Evolutionary conservation across 2,329 filamentous ascomycete genomes (phyloP).

Genomic region (Phoma herbarum): DNA sequence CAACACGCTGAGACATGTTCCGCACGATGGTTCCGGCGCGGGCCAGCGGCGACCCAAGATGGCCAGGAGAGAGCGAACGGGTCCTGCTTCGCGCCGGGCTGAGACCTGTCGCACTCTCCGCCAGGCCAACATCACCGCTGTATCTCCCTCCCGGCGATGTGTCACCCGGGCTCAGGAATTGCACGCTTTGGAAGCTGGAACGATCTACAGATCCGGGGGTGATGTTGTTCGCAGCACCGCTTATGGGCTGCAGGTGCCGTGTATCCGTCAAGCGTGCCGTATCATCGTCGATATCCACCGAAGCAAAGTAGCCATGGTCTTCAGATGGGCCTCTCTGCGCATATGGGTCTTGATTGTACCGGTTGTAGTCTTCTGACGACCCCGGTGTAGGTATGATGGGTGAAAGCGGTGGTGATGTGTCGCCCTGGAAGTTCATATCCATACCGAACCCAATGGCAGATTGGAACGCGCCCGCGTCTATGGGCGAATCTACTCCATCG

Average conservation of each 20-base stretch:
- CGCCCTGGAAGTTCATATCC: conserved; percentile 57
- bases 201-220: conserved; percentile 51
- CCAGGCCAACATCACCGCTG: conserved; percentile 67
- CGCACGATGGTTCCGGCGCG: conserved; percentile 62
- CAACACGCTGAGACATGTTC: conserved; percentile 94
- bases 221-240: conserved; percentile 55
- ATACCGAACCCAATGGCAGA: conserved; percentile 58
- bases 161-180: conserved; percentile 58
- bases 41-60: conserved; percentile 57
- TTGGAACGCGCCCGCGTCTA: conserved; percentile 59
- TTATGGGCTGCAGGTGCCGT: conserved; percentile 65
- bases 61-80: conserved; percentile 57
- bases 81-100: conserved; percentile 56
- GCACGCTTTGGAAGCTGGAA: conserved; percentile 63
- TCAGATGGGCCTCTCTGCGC: conserved; percentile 58
- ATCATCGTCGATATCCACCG: conserved; percentile 59
- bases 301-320: conserved; percentile 64
- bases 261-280: conserved; percentile 67
- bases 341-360: conserved; percentile 40
- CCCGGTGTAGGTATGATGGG: conserved; percentile 29
- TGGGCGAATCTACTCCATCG: conserved; percentile 50
- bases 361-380: conserved; percentile 58
- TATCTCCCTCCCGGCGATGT: conserved; percentile 58
- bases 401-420: conserved; percentile 42
- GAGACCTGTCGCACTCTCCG: conserved; percentile 61